phyloP scores from a whole-genome alignment of 805 yeast genomes.

The Sugiyamaella valdiviana region DNA sequence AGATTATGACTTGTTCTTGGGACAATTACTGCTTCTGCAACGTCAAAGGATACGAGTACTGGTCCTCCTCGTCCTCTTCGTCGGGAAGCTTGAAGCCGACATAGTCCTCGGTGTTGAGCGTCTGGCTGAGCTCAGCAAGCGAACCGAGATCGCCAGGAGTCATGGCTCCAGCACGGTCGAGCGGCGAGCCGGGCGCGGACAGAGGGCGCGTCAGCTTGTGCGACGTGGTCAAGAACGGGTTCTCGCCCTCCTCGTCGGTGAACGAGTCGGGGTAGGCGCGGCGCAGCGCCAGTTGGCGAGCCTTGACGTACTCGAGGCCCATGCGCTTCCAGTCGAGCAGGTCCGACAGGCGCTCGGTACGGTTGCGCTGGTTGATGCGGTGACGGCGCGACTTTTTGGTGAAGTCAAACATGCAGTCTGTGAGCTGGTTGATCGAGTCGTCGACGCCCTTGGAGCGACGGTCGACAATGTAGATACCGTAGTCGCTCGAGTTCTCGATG shows the following conservation, averaged over 20 bases:
- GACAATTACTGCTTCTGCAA: slow-evolving; percentile 8
- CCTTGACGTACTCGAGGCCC: slow-evolving; percentile 95
- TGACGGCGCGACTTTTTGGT: slow-evolving; percentile 88
- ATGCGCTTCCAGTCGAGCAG: slow-evolving; percentile 94
- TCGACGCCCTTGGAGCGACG: slow-evolving; percentile 88
- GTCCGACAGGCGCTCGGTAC: slow-evolving; percentile 91
- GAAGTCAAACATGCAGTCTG: slow-evolving; percentile 85
- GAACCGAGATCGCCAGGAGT: slow-evolving; percentile 99
- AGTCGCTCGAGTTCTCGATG: slow-evolving; percentile 88
- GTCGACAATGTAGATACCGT: slow-evolving; percentile 95
- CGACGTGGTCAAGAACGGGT: slow-evolving; percentile 24
- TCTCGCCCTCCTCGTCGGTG: slow-evolving; percentile 29
- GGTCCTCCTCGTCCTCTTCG: slow-evolving; percentile 32
- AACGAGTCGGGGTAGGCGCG: slow-evolving; percentile 90
- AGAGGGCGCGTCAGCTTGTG: slow-evolving; percentile 79
- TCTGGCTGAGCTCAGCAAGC: slow-evolving; percentile 78
- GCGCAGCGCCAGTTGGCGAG: slow-evolving; percentile 83
- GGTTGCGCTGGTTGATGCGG: slow-evolving; percentile 93
- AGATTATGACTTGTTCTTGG: too few species aligned
- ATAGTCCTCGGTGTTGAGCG: slow-evolving; percentile 69
- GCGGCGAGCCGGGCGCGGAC: slow-evolving; percentile 96
- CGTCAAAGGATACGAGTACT: slow-evolving; percentile 25
- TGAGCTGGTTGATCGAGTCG: slow-evolving; percentile 85
- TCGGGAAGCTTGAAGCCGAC: slow-evolving; percentile 38
- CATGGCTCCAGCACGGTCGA: slow-evolving; percentile 68